phyloP scores from a whole-genome alignment of 2,329 filamentous ascomycete species.

The Monilinia fructigena region DNA sequence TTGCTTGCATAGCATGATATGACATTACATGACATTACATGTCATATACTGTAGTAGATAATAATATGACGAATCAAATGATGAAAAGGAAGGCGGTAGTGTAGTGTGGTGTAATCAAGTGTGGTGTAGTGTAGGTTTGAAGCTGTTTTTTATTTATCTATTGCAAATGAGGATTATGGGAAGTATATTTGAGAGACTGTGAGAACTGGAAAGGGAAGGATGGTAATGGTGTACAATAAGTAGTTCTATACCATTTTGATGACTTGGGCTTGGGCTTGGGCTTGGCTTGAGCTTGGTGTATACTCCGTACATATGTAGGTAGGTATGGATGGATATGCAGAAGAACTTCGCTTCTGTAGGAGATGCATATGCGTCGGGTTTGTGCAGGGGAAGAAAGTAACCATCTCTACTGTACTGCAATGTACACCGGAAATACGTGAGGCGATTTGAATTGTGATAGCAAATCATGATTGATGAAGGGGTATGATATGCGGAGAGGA shows the following conservation, averaged over 20 bases:
- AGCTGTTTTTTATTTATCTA: background rate
- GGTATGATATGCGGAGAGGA: background rate
- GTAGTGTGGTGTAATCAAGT: no score
- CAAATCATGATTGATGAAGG: background rate
- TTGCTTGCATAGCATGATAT: slow-evolving; percentile 15
- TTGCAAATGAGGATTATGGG: background rate
- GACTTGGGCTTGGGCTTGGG: background rate
- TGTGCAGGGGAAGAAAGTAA: slow-evolving; percentile 9
- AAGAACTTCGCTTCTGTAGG: slow-evolving; percentile 7
- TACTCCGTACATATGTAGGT: background rate
- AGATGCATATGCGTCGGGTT: slow-evolving; percentile 15
- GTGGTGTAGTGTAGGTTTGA: background rate
- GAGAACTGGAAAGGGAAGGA: background rate
- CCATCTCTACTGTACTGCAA: background rate
- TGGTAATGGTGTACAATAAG: slow-evolving; percentile 1
- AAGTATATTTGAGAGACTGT: background rate
- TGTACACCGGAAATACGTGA: slow-evolving; percentile 5
- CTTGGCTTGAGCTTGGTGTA: background rate
- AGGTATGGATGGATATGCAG: slow-evolving; percentile 11
- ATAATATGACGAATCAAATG: background rate
- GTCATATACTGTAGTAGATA: background rate
- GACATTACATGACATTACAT: background rate
- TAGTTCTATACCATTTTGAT: slow-evolving; percentile 2
- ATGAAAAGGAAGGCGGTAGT: background rate
- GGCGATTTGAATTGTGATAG: background rate